These are phyloP conservation scores for Acacia concinna DNA, from an alignment of 331 rosid genomes.

Conservation along the genomic window DNA sequence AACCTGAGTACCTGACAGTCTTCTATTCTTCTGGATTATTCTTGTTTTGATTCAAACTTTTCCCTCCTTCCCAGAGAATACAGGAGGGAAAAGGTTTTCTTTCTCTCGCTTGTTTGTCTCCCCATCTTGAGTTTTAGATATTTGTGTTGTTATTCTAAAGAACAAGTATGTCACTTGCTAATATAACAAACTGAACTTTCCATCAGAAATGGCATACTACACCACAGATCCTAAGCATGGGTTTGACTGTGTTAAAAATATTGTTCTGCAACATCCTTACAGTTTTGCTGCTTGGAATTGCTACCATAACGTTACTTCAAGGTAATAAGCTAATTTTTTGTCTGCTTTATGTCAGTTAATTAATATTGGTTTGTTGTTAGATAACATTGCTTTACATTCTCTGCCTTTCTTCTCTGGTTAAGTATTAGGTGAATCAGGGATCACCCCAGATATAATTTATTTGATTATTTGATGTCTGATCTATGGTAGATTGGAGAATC, in stretches of 20 bases:
- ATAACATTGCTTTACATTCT: background rate
- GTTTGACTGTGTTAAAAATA: conserved; percentile 75
- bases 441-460: background rate
- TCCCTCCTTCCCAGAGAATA: conserved; percentile 24
- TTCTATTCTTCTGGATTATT: conserved; percentile 17
- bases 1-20: conserved; percentile 21
- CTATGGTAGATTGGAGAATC: conserved; percentile 64
- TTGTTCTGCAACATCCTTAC: conserved; percentile 76
- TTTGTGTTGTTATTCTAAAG: conserved; percentile 3
- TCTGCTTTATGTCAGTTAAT: background rate
- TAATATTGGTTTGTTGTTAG: background rate
- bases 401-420: background rate
- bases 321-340: conserved; percentile 35
- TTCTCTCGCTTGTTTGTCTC: conserved; percentile 9
- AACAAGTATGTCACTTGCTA: conserved; percentile 18
- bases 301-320: conserved; percentile 85
- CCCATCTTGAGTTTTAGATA: conserved; percentile 15
- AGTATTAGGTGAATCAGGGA: background rate
- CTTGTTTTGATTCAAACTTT: conserved; percentile 13
- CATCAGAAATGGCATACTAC: conserved; percentile 82
- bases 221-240: conserved; percentile 84
- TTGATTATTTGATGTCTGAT: conserved; percentile 25
- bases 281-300: conserved; percentile 92
- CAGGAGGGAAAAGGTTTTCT: background rate
- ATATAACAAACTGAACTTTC: conserved; percentile 20